phyloP scores from a whole-genome alignment of 1,284 basidiomycete genomes.

The Ganoderma lingzhi region DNA sequence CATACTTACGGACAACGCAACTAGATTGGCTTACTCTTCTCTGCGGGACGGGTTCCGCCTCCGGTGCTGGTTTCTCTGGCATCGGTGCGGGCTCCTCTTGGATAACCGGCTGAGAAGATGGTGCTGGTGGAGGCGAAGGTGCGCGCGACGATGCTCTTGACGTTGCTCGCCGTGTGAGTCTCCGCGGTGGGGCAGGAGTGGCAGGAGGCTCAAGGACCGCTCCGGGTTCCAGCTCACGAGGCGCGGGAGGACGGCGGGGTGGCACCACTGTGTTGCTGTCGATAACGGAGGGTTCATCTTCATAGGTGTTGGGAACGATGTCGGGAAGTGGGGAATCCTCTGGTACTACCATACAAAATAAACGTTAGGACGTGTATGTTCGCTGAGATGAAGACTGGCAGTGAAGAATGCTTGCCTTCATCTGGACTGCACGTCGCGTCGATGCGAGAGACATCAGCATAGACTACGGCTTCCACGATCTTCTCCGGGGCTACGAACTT shows the following conservation, averaged over 20 bases:
- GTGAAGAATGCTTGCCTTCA: slow-evolving; percentile 21
- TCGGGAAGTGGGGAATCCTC: slow-evolving; percentile 38
- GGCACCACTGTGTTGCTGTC: slow-evolving; percentile 18
- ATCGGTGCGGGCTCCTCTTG: slow-evolving; percentile 4
- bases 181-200: slow-evolving; percentile 13
- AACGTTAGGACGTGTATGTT: not conserved
- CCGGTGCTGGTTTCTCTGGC: slow-evolving; percentile 1
- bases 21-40: slow-evolving; percentile 18
- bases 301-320: slow-evolving; percentile 42
- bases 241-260: not conserved
- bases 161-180: slow-evolving; percentile 29
- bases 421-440: slow-evolving; percentile 30
- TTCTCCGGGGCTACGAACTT: slow-evolving; percentile 39
- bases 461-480: slow-evolving; percentile 42
- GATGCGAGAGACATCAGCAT: slow-evolving; percentile 41
- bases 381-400: not conserved
- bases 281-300: slow-evolving; percentile 42
- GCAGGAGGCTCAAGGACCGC: not conserved
- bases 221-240: slow-evolving; percentile 8
- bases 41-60: slow-evolving; percentile 24
- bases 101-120: not conserved
- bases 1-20: no score
- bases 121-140: slow-evolving; percentile 30
- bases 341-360: not conserved
- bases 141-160: slow-evolving; percentile 32